Percentiles rank a stretch among this genome's conserved stretches.
These are phyloP conservation scores for Irpex sp. DNA, from an alignment of 1,284 basidiomycete species.

Conservation along the genomic window DNA sequence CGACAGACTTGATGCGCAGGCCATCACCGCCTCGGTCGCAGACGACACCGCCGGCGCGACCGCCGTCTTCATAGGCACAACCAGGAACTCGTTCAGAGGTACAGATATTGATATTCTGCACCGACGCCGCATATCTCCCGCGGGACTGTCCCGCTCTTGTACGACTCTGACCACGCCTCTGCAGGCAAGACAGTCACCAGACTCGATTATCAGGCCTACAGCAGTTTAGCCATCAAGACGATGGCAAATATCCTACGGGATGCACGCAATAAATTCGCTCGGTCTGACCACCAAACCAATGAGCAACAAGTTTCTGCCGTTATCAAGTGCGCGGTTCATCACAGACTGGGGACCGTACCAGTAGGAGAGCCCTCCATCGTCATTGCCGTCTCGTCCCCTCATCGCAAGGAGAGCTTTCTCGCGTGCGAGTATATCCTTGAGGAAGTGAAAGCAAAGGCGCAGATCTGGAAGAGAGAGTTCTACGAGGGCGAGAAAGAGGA, in stretches of 20 bases:
- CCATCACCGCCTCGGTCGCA: constrained; percentile 58
- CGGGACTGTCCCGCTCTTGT: not conserved
- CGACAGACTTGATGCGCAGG: constrained; percentile 48
- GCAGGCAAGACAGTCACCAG: constrained; percentile 69
- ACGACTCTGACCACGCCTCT: not conserved
- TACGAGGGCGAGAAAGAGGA: constrained; percentile 65
- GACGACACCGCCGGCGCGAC: constrained; percentile 68
- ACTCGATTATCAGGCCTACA: constrained; percentile 83
- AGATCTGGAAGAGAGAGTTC: constrained; percentile 89
- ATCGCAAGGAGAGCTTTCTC: constrained; percentile 77
- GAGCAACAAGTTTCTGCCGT: constrained; percentile 31
- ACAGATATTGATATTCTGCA: not conserved
- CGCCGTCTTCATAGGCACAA: constrained; percentile 73
- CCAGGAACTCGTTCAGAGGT: constrained; percentile 62
- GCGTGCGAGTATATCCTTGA: constrained; percentile 83
- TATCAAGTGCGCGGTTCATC: constrained; percentile 61
- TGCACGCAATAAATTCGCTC: constrained; percentile 39
- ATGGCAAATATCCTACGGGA: constrained; percentile 57
- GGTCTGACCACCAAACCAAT: constrained; percentile 39
- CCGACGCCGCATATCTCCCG: not conserved
- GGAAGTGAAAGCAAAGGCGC: constrained; percentile 76
- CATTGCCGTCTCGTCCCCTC: constrained; percentile 83
- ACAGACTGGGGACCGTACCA: constrained; percentile 77
- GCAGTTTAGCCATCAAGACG: constrained; percentile 78
- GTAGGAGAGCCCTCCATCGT: constrained; percentile 82